A percentile compares a stretch with the other conserved stretches of the same genome.
phyloP scores from a whole-genome alignment of 164 flowering plant species.

The Chloranthus sessilifolius region DNA sequence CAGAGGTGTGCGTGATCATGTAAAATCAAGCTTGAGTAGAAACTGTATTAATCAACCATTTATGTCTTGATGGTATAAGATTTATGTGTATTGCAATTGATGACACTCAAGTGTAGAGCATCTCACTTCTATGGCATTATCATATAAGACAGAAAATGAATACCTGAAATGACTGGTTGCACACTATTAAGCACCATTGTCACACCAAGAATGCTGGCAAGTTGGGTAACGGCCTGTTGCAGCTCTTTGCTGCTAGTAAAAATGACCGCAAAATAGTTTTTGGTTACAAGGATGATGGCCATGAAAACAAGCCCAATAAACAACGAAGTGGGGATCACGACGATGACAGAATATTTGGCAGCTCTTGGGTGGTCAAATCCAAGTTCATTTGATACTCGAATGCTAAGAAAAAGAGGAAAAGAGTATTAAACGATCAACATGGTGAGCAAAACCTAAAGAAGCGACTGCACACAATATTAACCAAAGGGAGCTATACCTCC shows the following conservation, averaged over 20 bases:
- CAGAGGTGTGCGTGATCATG: too few species aligned
- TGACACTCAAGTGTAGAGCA: too few species aligned
- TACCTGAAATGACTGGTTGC: slow-evolving; percentile 95
- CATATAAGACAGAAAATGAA: too few species aligned
- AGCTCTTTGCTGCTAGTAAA: slow-evolving; percentile 64
- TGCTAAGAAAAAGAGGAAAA: slow-evolving; percentile 33
- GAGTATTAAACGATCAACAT: background rate
- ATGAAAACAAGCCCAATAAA: slow-evolving; percentile 59
- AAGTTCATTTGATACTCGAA: slow-evolving; percentile 85
- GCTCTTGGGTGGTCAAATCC: slow-evolving; percentile 88
- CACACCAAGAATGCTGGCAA: slow-evolving; percentile 74
- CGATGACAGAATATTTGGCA: slow-evolving; percentile 70
- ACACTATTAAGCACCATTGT: slow-evolving; percentile 89
- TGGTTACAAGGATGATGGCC: slow-evolving; percentile 39
- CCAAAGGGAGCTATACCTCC: too few species aligned
- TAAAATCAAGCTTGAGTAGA: too few species aligned
- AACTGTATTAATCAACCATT: too few species aligned
- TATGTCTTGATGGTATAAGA: too few species aligned
- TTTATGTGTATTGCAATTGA: too few species aligned
- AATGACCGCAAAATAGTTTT: slow-evolving; percentile 50
- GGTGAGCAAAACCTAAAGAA: background rate
- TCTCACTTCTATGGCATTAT: too few species aligned
- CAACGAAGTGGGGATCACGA: slow-evolving; percentile 52
- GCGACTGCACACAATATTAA: too few species aligned
- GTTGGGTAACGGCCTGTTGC: slow-evolving; percentile 55